Base-by-base conservation (phyloP, 2,329 filamentous ascomycete genomes). In the Diaporthe aspalathi region DNA sequence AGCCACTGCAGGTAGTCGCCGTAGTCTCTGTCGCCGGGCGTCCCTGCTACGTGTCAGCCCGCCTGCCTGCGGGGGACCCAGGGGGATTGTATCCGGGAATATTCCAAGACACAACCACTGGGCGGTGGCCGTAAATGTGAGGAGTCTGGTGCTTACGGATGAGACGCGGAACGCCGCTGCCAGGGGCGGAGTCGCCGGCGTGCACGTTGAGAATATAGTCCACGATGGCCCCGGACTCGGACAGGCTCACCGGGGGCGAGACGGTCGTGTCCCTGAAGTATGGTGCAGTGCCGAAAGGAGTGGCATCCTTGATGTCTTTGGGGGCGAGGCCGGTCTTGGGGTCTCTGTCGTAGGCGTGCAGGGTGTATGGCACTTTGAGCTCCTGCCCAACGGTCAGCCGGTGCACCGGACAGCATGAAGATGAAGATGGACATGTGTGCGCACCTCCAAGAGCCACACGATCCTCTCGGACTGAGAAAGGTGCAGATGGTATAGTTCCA, bases 1-100 rank as follows among this genome's bases (percentile, higher is more conserved):
- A 89, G 87, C 89, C 89, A 93, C 81, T 89, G 91, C 1, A 93
- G 76, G 74, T 89, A 92, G 65, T 90, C 84, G 2, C 88, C 81
- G 73, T 90, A 92, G 54, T 84, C 82, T 16, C 78, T 80, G 7
- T 88, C 88, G 7, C 78, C 75, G 38, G 82, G 88, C 74, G 91
- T 82, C 54, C 84, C 35, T 38, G 5, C 35, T 38, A 12, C 2
- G 35, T 38, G 35, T 38, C 12, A 38, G 12, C 9, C n/a, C 11
- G 11, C 35, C 35, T 8, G 9, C 9, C 35, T 38, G 35, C 35
- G 6, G 35, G 35, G 2, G 7, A 2, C 35, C 35, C 7, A 12
- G 9, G 35, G 7, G 35, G 12, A n/a, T n/a, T 38, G 12, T 11
- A 38, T 38, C 12, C 35, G 5, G 35, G 5, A 38, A 12, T 11